Percentiles rank a stretch among this genome's conserved stretches.
Conservation (phyloP, 2,329 filamentous ascomycete species). For the Fusarium sterilihyphosum region DNA sequence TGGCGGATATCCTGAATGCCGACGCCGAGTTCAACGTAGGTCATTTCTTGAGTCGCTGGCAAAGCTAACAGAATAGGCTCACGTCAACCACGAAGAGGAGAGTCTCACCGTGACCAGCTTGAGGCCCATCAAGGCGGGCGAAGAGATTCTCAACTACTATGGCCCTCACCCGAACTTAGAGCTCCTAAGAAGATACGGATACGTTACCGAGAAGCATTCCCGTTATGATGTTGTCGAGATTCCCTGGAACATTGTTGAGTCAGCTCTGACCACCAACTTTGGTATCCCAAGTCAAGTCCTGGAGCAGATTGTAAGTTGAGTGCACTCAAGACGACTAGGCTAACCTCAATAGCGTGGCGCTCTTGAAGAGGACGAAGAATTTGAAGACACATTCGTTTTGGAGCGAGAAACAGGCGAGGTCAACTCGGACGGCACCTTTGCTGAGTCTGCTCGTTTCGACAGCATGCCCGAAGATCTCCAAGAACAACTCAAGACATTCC, state of each 20-base stretch:
- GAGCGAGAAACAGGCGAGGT: constrained; percentile 65
- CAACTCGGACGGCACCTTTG: constrained; percentile 58
- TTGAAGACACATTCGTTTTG: constrained; percentile 80
- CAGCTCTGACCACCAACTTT: constrained; percentile 54
- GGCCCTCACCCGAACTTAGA: constrained; percentile 86
- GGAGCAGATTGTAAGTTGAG: constrained; percentile 53
- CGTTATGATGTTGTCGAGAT: constrained; percentile 87
- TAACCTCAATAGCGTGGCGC: constrained; percentile 50
- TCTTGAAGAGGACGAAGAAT: constrained; percentile 71
- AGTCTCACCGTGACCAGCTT: constrained; percentile 77
- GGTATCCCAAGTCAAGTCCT: constrained; percentile 51
- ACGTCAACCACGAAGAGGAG: constrained; percentile 64
- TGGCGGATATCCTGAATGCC: constrained; percentile 90
- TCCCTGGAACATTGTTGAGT: constrained; percentile 67
- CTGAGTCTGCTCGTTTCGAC: constrained; percentile 50
- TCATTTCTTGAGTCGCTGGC: neutral
- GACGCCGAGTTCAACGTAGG: constrained; percentile 86
- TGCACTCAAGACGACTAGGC: neutral
- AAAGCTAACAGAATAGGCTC: constrained; percentile 52
- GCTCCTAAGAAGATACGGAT: constrained; percentile 85
- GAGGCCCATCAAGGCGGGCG: constrained; percentile 72
- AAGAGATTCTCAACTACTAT: constrained; percentile 90
- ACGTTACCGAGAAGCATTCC: constrained; percentile 80
- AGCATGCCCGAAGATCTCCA: constrained; percentile 61
- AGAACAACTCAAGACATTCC: constrained; percentile 60